Percentiles rank a stretch among this genome's conserved stretches.
Conservation (phyloP, 1,139 yeast genomes). For the Meyerozyma sp. region DNA sequence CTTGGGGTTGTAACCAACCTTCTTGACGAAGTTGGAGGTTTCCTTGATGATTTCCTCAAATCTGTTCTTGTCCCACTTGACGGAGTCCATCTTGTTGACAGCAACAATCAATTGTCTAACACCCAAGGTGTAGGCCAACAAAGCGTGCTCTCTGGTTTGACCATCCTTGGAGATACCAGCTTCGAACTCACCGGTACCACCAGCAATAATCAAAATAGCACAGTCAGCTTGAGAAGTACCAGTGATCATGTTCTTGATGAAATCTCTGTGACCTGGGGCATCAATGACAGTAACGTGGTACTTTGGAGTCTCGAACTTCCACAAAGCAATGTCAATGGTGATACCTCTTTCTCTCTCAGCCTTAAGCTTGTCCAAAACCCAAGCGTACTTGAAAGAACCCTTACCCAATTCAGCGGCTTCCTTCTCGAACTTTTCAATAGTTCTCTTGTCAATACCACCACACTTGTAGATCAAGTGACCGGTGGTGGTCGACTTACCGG, state of each 20-base stretch:
- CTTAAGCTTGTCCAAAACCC: slow-evolving; percentile 91
- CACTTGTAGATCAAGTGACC: slow-evolving; percentile 98
- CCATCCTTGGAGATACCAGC: slow-evolving; percentile 94
- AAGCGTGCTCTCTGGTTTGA: slow-evolving; percentile 92
- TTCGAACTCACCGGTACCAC: slow-evolving; percentile 92
- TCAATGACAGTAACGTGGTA: slow-evolving; percentile 95
- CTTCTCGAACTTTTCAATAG: slow-evolving; percentile 96
- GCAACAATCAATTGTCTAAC: slow-evolving; percentile 85
- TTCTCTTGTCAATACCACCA: slow-evolving; percentile 94
- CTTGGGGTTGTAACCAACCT: slow-evolving; percentile 93
- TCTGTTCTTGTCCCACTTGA: slow-evolving; percentile 78
- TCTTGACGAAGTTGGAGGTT: slow-evolving; percentile 84
- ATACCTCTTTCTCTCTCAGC: slow-evolving; percentile 98
- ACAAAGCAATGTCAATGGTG: slow-evolving; percentile 90
- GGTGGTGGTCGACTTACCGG: slow-evolving; percentile 97
- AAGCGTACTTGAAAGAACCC: slow-evolving; percentile 98
- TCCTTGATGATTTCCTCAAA: slow-evolving; percentile 80
- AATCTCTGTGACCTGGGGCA: slow-evolving; percentile 18
- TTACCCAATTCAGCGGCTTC: slow-evolving; percentile 98
- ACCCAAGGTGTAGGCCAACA: slow-evolving; percentile 87
- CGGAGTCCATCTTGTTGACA: slow-evolving; percentile 92
- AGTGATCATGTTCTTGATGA: slow-evolving; percentile 93
- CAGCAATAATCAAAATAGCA: slow-evolving; percentile 85
- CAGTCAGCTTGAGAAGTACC: slow-evolving; percentile 94
- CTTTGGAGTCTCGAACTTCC: slow-evolving; percentile 96